Conservation (phyloP, 2,329 filamentous ascomycete genomes). For the Xylariales sp. region DNA sequence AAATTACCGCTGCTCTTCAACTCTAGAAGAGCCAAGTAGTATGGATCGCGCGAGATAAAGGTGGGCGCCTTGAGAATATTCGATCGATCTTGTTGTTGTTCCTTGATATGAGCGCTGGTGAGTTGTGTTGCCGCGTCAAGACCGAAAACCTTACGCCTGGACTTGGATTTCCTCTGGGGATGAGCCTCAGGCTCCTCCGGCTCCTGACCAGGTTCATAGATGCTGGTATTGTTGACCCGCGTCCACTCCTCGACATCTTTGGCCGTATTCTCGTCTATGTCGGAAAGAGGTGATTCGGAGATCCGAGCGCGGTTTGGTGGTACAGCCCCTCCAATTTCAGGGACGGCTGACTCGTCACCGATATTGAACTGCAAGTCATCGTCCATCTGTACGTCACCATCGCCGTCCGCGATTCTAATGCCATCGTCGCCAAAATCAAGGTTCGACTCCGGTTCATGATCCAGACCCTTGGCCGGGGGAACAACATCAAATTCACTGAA, state of each 20-base stretch:
- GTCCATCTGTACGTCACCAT: slow-evolving; percentile 59
- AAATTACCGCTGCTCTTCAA: slow-evolving; percentile 91
- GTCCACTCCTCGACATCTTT: slow-evolving; percentile 57
- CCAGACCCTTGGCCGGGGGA: slow-evolving; percentile 50
- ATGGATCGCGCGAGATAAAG: slow-evolving; percentile 82
- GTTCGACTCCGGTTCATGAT: slow-evolving; percentile 51
- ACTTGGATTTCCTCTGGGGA: slow-evolving; percentile 66
- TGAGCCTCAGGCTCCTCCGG: slow-evolving; percentile 58
- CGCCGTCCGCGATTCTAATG: slow-evolving; percentile 58
- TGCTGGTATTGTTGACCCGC: slow-evolving; percentile 48
- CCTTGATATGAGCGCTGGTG: slow-evolving; percentile 71
- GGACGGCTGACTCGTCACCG: slow-evolving; percentile 54
- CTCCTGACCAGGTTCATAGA: slow-evolving; percentile 59
- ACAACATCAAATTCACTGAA: slow-evolving; percentile 59
- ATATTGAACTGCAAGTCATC: slow-evolving; percentile 63
- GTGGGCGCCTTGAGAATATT: slow-evolving; percentile 79
- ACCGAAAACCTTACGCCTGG: slow-evolving; percentile 75
- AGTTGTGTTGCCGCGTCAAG: slow-evolving; percentile 80
- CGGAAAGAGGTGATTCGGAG: slow-evolving; percentile 66
- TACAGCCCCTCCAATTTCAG: slow-evolving; percentile 41
- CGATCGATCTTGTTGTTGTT: slow-evolving; percentile 79
- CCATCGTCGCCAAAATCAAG: slow-evolving; percentile 50
- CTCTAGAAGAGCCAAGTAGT: slow-evolving; percentile 81
- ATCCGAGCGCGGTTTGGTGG: slow-evolving; percentile 55
- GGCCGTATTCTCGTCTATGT: slow-evolving; percentile 61